Conservation (phyloP, 2,329 filamentous ascomycete species). For the Exophiala dermatitidis region DNA sequence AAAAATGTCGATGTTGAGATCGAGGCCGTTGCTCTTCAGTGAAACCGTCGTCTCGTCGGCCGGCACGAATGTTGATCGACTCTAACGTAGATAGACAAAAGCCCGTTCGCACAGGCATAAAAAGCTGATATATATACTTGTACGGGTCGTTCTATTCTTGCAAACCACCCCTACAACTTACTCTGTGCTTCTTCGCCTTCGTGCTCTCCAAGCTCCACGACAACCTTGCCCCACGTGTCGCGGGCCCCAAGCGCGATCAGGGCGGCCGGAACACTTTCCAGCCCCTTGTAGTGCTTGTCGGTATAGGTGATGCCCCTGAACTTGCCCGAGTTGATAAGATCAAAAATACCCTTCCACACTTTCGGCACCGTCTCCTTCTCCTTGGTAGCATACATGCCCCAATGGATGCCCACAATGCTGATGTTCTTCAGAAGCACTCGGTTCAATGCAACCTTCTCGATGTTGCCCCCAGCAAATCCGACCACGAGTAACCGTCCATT, state of each 20-base stretch:
- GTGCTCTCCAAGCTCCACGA: constrained; percentile 72
- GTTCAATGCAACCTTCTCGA: constrained; percentile 90
- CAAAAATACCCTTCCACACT: constrained; percentile 78
- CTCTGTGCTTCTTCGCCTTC: constrained; percentile 48
- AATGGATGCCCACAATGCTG: constrained; percentile 79
- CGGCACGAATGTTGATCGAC: too few species aligned
- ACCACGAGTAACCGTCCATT: constrained; percentile 82
- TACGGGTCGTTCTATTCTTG: neutral
- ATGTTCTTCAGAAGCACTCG: constrained; percentile 92
- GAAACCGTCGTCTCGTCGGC: constrained; percentile 10
- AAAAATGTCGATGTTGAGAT: constrained; percentile 59
- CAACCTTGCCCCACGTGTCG: constrained; percentile 93
- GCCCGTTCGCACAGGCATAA: too few species aligned
- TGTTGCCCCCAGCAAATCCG: constrained; percentile 77
- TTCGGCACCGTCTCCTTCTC: constrained; percentile 62
- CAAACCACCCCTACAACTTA: constrained; percentile 29
- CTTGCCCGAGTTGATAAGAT: constrained; percentile 68
- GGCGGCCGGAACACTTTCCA: constrained; percentile 71
- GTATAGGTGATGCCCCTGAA: constrained; percentile 75
- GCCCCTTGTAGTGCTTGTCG: constrained; percentile 71
- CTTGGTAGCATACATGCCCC: constrained; percentile 70
- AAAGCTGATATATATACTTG: too few species aligned
- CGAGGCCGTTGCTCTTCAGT: constrained; percentile 54
- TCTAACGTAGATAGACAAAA: too few species aligned
- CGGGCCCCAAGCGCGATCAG: constrained; percentile 69